Evolutionary conservation across 2,329 filamentous ascomycete genomes (phyloP), one percentile per base, ranked within the genome.

Genomic region (Pseudocercospora cruenta): DNA sequence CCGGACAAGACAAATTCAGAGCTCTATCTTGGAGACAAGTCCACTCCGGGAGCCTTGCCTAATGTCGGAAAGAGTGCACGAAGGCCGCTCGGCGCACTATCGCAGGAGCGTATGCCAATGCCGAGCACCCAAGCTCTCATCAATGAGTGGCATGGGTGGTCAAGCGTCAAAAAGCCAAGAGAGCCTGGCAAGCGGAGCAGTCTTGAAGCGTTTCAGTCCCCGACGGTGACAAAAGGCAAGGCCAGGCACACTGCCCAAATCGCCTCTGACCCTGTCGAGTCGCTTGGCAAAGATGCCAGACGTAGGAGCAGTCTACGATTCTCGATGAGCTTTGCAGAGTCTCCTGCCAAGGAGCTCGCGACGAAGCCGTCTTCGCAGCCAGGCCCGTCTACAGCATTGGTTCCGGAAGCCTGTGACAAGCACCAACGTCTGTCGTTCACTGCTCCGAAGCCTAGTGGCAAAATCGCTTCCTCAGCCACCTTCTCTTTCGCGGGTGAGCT

Each of bases 51-150:
- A 59, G 75, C 62, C 63, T 76, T 45, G 75, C 77, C 53, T 76
- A 76, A 43, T 69, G 72, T 43, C 75, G 75, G 24, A 78, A 77
- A 19, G 24, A 58, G 69, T 57, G 61, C 49, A 19, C 67, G 70
- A 2, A 66, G 63, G 16, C 70, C 69, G 54, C 67, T 72, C 3
- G 64, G 45, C 45, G 64, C 62, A 19, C 67, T 72, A 16, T 72
- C 69, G 14, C 71, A 74, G 60, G 72, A 72, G 53, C 64, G 39
- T 12, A 33, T 60, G 51, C 69, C 68, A 8, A 36, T 73, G 58
- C 74, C 80, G 33, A 81, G 79, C 64, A 84, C 82, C 1, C 82
- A 84, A 62, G 80, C 80, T 16, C 71, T 84, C 8, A 77, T 83
- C 55, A 75, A 77, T 26, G 79, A 76, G 8, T 78, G 69, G 78